Base-by-base conservation (phyloP, 192 early-diverging fungal species). In the Backusella liffmaniae region DNA sequence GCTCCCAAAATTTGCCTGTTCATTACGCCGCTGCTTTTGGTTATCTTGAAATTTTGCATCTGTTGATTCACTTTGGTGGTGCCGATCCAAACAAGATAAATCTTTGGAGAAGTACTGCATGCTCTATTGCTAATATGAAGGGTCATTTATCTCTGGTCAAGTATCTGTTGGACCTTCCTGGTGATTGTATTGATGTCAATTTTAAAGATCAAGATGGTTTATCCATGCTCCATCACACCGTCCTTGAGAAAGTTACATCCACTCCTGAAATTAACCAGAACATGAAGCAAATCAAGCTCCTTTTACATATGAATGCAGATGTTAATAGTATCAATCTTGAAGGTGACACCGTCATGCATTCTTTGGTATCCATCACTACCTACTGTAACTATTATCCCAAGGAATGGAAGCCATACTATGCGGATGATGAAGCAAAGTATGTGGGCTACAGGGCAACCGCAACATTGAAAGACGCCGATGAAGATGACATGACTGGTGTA, bases 1-100 rank as follows among this genome's bases (percentile, higher is more conserved):
- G 82, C 5, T 82, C 80, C 35, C 75, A 79, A 15, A 90, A 89
- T 68, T 68, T 73, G 0, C 73, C 86, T n/a, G 32, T 86, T 41
- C 88, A 89, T 74, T 87, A 87, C 67, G 88, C 86, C 3, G 67
- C 80, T 67, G 87, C 82, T 16, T 87, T 78, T 73, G 88, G 88
- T 21, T 83, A 82, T 75, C 26, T 74, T 4, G 66, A 70, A 4
- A 59, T 88, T 18, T 72, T 84, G 1, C 41, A 88, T 36, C 70
- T 84, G 12, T 76, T 90, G 32, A 62, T 90, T 10, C 73, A 67
- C 2, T 83, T 74, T 53, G 87, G 84, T 15, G 62, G 70, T 7
- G 80, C 84, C 29, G 71, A 83, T 29, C 77, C 79, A 4, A 84
- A 83, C 66, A 41, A 77, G 15, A 66, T 46, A 3, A 90, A 90